Evolutionary conservation across 805 yeast species (phyloP).

Genomic region (Barnettozyma sp.): DNA sequence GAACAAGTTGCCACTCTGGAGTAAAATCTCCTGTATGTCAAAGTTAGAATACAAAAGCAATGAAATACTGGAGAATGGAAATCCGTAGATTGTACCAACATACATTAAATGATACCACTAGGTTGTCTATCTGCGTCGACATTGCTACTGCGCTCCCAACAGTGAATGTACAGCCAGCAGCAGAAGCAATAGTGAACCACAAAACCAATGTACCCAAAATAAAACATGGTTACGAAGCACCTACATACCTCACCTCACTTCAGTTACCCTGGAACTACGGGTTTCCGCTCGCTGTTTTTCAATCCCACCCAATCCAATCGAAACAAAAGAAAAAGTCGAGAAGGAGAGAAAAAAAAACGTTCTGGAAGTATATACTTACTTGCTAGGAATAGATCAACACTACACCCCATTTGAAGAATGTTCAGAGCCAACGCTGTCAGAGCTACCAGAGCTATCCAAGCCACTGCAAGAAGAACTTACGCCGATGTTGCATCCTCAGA

Average conservation of each 20-base stretch:
- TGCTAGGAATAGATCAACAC: no score
- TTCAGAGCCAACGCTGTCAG: conserved; percentile 25
- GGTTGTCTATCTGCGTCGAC: conserved; percentile 16
- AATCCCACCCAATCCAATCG: conserved; percentile 12
- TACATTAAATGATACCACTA: conserved; percentile 14
- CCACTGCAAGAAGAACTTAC: conserved; percentile 69
- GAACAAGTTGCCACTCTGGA: conserved; percentile 19
- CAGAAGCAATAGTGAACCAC: no score
- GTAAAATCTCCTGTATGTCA: conserved; percentile 19
- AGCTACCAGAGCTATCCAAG: conserved; percentile 35
- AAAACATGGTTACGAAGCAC: no score
- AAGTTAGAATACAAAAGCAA: not conserved
- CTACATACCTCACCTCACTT: no score
- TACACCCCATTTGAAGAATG: no score
- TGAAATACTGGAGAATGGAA: not conserved
- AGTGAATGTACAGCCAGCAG: no score
- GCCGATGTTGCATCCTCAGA: conserved; percentile 78
- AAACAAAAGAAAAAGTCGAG: conserved; percentile 4
- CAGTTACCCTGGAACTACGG: no score
- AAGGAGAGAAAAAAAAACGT: conserved; percentile 8
- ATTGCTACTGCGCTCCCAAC: conserved; percentile 7
- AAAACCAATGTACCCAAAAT: no score
- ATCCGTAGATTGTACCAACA: not conserved
- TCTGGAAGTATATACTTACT: no score
- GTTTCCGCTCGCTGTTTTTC: no score